phyloP scores from a whole-genome alignment of 257 asterid species.

The Solanum chilense region DNA sequence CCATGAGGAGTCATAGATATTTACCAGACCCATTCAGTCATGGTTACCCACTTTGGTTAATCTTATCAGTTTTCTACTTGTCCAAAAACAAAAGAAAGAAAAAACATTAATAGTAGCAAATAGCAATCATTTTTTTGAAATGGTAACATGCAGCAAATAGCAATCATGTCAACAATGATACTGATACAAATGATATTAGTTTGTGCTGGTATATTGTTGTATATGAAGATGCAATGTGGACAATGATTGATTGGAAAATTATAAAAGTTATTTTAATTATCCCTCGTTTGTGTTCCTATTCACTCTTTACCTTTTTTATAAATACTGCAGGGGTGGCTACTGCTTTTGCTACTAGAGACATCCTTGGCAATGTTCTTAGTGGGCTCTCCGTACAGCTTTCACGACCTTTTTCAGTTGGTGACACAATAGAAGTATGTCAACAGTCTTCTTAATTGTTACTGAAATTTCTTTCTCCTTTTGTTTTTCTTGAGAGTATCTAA shows the following conservation, averaged over 20 bases:
- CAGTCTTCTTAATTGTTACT: not conserved
- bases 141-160: not conserved
- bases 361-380: constrained; percentile 88
- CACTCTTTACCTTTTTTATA: not conserved
- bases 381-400: constrained; percentile 72
- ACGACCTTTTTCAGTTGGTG: constrained; percentile 78
- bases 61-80: not conserved
- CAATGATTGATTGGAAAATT: not conserved
- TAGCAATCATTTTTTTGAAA: too few species aligned
- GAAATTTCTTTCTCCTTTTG: not conserved
- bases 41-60: not conserved
- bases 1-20: not conserved
- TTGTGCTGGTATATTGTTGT: not conserved
- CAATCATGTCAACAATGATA: not conserved
- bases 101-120: not conserved
- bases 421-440: constrained; percentile 60
- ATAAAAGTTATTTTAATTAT: not conserved
- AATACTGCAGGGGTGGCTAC: constrained; percentile 80
- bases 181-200: not conserved
- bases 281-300: not conserved
- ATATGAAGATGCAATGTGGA: not conserved
- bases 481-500: not conserved
- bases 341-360: constrained; percentile 87
- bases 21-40: not conserved
- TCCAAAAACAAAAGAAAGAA: not conserved